Evolutionary conservation across 768 basidiomycete species (phyloP).

Genomic region (Strobilomyces dryophilus): DNA sequence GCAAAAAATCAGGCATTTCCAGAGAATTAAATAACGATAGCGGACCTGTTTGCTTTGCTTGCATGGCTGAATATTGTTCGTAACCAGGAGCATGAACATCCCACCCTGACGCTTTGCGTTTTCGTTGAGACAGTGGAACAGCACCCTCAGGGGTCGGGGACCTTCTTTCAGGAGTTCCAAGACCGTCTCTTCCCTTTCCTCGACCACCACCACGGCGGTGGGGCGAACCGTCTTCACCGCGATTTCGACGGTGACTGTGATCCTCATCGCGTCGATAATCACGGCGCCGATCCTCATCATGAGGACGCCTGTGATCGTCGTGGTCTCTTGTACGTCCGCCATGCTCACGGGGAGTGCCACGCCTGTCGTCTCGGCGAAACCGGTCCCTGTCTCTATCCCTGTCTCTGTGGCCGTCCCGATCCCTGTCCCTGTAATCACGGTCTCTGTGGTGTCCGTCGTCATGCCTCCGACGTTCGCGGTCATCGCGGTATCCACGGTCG

Average conservation of each 20-base stretch:
- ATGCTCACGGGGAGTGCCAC: slow-evolving; percentile 43
- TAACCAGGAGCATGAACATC: slow-evolving; percentile 95
- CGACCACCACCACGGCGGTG: slow-evolving; percentile 44
- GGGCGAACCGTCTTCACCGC: slow-evolving; percentile 40
- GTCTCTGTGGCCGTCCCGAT: slow-evolving; percentile 32
- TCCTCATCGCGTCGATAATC: slow-evolving; percentile 44
- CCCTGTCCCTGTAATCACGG: slow-evolving; percentile 48
- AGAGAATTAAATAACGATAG: background rate
- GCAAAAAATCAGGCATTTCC: slow-evolving; percentile 5
- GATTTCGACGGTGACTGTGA: slow-evolving; percentile 24
- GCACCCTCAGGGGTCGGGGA: slow-evolving; percentile 90
- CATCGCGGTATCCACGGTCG: slow-evolving; percentile 56
- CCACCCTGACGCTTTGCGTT: slow-evolving; percentile 91
- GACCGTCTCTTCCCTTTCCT: slow-evolving; percentile 43
- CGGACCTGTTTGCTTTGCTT: slow-evolving; percentile 97
- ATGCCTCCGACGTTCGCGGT: slow-evolving; percentile 65
- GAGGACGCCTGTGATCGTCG: slow-evolving; percentile 43
- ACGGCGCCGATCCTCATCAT: slow-evolving; percentile 50
- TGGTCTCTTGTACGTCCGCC: slow-evolving; percentile 43
- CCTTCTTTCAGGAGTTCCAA: slow-evolving; percentile 71
- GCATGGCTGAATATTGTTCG: slow-evolving; percentile 90
- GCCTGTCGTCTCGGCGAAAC: slow-evolving; percentile 47
- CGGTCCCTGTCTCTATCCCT: slow-evolving; percentile 41
- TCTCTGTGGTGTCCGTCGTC: slow-evolving; percentile 51
- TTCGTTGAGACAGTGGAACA: slow-evolving; percentile 77